Base-by-base conservation (phyloP, 352 stramenopile species). In the Lagenidium sp. region DNA sequence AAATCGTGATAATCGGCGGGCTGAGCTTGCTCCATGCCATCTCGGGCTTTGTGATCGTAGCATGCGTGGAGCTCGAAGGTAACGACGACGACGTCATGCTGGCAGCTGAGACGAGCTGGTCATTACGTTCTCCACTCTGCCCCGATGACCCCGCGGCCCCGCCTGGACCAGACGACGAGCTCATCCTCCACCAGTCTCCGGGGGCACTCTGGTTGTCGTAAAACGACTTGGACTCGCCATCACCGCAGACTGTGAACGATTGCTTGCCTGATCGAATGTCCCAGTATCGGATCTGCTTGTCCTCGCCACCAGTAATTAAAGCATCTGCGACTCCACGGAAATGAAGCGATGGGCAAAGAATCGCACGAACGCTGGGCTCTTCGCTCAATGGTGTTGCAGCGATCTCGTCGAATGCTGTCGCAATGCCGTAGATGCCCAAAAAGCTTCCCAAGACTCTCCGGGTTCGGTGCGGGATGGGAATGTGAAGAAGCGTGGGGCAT, bases 231-330 rank as follows among this genome's bases (percentile, higher is more conserved):
- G 78, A 68, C 36, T 88, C 78, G 28, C 68, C 67, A 36, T 94
- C 82, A 20, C 95, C 93, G 34, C 72, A 96, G 12, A 98, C 70
- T 15, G 85, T 96, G 64, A 94, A 97, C 48, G 89, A 98, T 53
- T 95, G 83, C 29, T 93, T 95, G 20, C 91, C 77, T 19, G 89
- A 88, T 25, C 72, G 82, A 45, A 98, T 95, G 61, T 99, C 92
- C 95, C 95, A 99, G 67, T 97, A 98, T 21, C 95, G 79, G 51
- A 99, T 96, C 58, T 94, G 76, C 21, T 88, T 74, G 58, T 98
- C 94, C 51, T 94, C 93, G 5, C 94, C 95, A 36, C 90, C 94
- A 0, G 94, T 98, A 41, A 98, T 91, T 25, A 99, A 59, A 28
- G 74, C 69, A 50, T 87, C 75, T 21, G 65, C 54, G 59, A 88